Evolutionary conservation across 1,139 yeast species (phyloP), one percentile per base, ranked within the genome.

Genomic region (Scheffersomyces illinoinensis): DNA sequence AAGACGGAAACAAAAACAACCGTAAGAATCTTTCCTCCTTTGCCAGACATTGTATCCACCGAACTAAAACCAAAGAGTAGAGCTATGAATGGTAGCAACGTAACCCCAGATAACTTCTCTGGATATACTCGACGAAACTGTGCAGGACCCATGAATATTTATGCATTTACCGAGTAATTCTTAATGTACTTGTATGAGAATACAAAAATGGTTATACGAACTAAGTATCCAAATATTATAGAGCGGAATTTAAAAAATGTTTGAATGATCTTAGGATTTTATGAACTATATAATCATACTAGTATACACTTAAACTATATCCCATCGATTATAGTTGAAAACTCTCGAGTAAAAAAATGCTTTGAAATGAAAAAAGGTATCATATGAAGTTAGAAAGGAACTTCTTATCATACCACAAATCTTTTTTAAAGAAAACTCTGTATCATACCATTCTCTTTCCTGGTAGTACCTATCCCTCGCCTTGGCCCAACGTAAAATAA

Each of bases 1-100:
- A 78, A 64, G 6, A 73, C 76, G 6, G 78, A 76, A 4, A 75
- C 79, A 39, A 76, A 72, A 33, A 76, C 60, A 5, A 77, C 55
- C 7, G 73, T 65, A 39, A 71, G 62, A 5, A 71, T 71, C 57
- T 67, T 70, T 5, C 63, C 69, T 54, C 70, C 73, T 49, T 56
- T 50, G 50, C 66, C 65, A 43, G 67, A 59, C 59, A 60, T 60
- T n/a, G 20, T 18, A 48, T 5, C 12, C 21, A 48, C 51, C 8
- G 12, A 48, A 19, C 21, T n/a, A 48, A 48, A 24, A 33, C 14
- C 43, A 33, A 33, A 33, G 43, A 33, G 10, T 12, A 33, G 17
- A 33, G 43, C 43, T 33, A 14, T 2, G 17, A 33, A 24, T 4
- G 10, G 33, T 24, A 24, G 33, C 33, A 24, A 24, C 4, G 33